Evolutionary conservation across 495 filamentous ascomycete genomes (phyloP).

Genomic region (Hypoxylon lienhwacheense): DNA sequence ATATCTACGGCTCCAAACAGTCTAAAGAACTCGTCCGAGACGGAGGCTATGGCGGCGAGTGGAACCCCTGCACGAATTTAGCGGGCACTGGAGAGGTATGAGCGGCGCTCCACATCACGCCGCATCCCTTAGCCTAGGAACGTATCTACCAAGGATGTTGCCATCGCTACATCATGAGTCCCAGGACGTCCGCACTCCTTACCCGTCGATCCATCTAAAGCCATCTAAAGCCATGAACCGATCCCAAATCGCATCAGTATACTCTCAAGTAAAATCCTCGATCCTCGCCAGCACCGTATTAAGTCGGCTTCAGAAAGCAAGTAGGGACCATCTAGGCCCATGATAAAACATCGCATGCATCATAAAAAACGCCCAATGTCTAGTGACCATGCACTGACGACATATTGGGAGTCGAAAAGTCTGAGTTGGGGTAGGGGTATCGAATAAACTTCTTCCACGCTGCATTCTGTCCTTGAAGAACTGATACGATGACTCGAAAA

Average conservation of each 20-base stretch:
- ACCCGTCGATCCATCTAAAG: not conserved
- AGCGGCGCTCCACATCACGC: too few species aligned
- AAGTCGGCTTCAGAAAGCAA: constrained; percentile 15
- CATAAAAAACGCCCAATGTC: not conserved
- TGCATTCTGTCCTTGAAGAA: not conserved
- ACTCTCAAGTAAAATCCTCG: constrained; percentile 6
- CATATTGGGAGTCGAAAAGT: constrained; percentile 2
- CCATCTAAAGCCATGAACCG: not conserved
- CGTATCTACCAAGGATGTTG: not conserved
- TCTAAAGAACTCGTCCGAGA: too few species aligned
- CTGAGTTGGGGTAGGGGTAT: constrained; percentile 14
- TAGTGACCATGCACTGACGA: constrained; percentile 17
- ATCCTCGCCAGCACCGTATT: constrained; percentile 13
- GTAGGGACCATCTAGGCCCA: constrained; percentile 20
- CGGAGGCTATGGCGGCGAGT: too few species aligned
- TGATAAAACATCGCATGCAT: constrained; percentile 6
- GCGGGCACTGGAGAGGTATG: too few species aligned
- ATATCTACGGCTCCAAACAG: too few species aligned
- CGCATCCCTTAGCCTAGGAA: not conserved
- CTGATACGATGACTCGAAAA: too few species aligned
- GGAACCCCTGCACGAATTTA: too few species aligned
- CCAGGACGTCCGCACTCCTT: not conserved
- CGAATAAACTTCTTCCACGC: constrained; percentile 10
- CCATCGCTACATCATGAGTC: not conserved
- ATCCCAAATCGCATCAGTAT: constrained; percentile 20